phyloP scores from a whole-genome alignment of 116 monocot genomes.

The Posidonia oceanica region DNA sequence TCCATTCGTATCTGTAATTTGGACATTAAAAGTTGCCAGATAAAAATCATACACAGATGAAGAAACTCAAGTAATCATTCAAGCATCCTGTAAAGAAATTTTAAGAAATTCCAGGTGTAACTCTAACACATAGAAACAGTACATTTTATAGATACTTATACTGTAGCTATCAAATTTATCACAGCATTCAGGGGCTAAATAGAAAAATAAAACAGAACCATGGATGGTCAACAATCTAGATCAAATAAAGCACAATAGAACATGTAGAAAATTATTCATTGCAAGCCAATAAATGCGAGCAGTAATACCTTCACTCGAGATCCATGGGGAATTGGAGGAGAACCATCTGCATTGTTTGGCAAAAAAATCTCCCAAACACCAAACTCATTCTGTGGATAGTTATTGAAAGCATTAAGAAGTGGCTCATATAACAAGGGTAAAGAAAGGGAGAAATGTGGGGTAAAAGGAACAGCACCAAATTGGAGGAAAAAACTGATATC shows the following conservation, averaged over 20 bases:
- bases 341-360: constrained; percentile 92
- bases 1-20: constrained; percentile 83
- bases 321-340: constrained; percentile 84
- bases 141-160: neutral
- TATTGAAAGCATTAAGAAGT: constrained; percentile 1
- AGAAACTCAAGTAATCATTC: no score
- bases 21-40: neutral
- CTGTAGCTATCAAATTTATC: no score
- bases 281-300: neutral
- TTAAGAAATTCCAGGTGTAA: neutral
- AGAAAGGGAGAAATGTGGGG: neutral
- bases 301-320: constrained; percentile 85
- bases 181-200: no score
- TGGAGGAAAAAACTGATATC: neutral
- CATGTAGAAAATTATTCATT: neutral
- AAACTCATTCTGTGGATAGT: constrained; percentile 65
- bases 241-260: no score
- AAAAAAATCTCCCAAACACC: constrained; percentile 97
- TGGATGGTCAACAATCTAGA: no score
- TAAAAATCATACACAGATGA: neutral
- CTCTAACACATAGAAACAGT: neutral
- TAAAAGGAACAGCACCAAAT: neutral
- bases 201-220: no score
- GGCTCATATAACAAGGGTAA: no score
- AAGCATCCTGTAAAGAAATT: no score